phyloP scores from a whole-genome alignment of 768 basidiomycete genomes.

The Russula earlei region DNA sequence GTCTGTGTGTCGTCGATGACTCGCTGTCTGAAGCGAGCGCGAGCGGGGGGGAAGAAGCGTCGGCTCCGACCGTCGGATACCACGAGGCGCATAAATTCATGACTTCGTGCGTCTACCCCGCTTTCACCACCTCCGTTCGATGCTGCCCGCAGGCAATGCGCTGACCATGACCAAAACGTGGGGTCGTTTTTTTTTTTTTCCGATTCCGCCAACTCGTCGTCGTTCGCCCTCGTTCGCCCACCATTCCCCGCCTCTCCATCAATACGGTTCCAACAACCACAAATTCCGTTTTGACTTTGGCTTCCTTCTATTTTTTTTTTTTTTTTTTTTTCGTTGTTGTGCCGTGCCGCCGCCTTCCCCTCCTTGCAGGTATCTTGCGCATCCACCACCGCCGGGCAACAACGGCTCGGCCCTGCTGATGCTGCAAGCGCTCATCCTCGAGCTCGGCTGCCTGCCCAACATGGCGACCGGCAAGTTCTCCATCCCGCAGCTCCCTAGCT shows the following conservation, averaged over 20 bases:
- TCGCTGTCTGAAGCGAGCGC: conserved; percentile 29
- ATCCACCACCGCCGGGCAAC: conserved; percentile 34
- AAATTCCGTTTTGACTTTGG: too few species aligned
- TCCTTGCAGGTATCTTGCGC: conserved; percentile 40
- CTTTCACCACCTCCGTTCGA: background rate
- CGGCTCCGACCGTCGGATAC: conserved; percentile 29
- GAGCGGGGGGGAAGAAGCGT: background rate
- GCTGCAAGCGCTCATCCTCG: conserved; percentile 66
- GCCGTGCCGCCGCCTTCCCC: background rate
- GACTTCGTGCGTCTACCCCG: conserved; percentile 47
- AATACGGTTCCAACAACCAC: too few species aligned
- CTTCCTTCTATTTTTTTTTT: background rate
- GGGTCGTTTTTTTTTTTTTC: too few species aligned
- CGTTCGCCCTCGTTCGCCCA: too few species aligned
- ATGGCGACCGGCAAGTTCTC: conserved; percentile 29
- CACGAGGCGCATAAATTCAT: conserved; percentile 54
- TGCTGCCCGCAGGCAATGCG: background rate
- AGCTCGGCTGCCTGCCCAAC: conserved; percentile 40
- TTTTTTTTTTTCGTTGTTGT: background rate
- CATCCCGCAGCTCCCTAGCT: conserved; percentile 41
- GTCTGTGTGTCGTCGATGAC: conserved; percentile 40
- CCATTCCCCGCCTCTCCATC: background rate
- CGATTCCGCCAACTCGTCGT: too few species aligned
- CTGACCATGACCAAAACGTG: background rate
- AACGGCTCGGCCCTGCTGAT: conserved; percentile 45